These are phyloP conservation scores for Schizonepeta tenuifolia DNA, from an alignment of 257 asterid species.

Conservation along the genomic window DNA sequence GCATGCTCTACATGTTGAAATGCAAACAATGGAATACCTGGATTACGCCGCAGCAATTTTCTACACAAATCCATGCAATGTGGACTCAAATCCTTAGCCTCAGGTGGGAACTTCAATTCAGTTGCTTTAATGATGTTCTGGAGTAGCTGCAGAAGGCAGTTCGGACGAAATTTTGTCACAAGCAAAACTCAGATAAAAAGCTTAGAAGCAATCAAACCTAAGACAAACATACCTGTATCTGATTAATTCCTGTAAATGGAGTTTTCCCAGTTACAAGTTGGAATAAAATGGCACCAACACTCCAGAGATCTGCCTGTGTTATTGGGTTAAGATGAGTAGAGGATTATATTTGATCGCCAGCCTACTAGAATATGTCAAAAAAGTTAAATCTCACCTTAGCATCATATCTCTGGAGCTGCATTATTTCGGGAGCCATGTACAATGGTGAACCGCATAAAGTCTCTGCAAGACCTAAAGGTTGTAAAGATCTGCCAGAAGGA, in stretches of 20 bases:
- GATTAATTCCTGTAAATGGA: constrained; percentile 80
- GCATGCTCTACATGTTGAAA: constrained; percentile 15
- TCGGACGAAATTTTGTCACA: constrained; percentile 30
- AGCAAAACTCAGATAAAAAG: constrained; percentile 22
- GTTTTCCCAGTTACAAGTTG: constrained; percentile 89
- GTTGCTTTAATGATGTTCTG: constrained; percentile 81
- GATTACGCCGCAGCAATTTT: constrained; percentile 75
- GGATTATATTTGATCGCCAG: constrained; percentile 26
- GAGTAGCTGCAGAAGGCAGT: constrained; percentile 63
- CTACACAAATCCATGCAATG: constrained; percentile 75
- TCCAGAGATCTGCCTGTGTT: constrained; percentile 97
- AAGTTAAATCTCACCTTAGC: constrained; percentile 70
- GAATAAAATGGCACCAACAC: constrained; percentile 87
- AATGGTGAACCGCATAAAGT: constrained; percentile 94
- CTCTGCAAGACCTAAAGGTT: constrained; percentile 79
- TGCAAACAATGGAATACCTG: constrained; percentile 54
- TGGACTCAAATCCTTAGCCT: constrained; percentile 60
- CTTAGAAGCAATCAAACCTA: constrained; percentile 26
- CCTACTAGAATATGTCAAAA: constrained; percentile 21
- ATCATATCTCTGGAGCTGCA: constrained; percentile 84
- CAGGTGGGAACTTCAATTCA: constrained; percentile 77
- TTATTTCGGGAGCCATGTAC: constrained; percentile 98
- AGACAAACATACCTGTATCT: constrained; percentile 56
- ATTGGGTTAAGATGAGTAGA: constrained; percentile 40
- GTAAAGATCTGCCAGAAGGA: constrained; percentile 67